phyloP scores from a whole-genome alignment of 495 filamentous ascomycete genomes.

The Aspergillus baeticus region DNA sequence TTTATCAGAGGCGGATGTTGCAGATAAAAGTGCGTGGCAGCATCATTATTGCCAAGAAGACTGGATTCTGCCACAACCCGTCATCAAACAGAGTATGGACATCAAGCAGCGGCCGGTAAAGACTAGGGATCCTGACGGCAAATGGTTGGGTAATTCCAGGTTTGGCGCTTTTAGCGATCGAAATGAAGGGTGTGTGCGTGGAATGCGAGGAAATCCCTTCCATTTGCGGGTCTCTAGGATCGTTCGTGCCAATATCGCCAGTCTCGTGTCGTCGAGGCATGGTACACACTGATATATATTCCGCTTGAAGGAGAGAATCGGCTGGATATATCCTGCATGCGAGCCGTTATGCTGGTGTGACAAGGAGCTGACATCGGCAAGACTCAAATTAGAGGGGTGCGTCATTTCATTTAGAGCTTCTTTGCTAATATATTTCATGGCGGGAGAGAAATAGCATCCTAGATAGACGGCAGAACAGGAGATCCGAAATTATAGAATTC shows the following conservation, averaged over 20 bases:
- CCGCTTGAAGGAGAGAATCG: not conserved
- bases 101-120: not conserved
- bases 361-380: no score
- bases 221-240: not conserved
- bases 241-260: no score
- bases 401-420: no score
- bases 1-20: not conserved
- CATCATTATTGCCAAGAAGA: slow-evolving; percentile 12
- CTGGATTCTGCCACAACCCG: slow-evolving; percentile 17
- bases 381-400: no score
- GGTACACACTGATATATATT: not conserved
- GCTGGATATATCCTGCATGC: not conserved
- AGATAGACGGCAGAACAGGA: not conserved
- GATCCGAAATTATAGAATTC: not conserved
- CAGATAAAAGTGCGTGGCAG: slow-evolving; percentile 25
- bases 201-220: slow-evolving; percentile 1
- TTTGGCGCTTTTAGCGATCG: not conserved
- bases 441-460: not conserved
- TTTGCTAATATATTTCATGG: no score
- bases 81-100: slow-evolving; percentile 14
- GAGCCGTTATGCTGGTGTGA: no score
- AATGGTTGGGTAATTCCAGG: not conserved
- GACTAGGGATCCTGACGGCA: not conserved
- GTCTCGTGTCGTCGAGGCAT: no score
- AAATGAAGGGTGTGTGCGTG: slow-evolving; percentile 7